These are phyloP conservation scores for Eucalyptus cladocalyx DNA, from an alignment of 345 rosid species.

Conservation along the genomic window DNA sequence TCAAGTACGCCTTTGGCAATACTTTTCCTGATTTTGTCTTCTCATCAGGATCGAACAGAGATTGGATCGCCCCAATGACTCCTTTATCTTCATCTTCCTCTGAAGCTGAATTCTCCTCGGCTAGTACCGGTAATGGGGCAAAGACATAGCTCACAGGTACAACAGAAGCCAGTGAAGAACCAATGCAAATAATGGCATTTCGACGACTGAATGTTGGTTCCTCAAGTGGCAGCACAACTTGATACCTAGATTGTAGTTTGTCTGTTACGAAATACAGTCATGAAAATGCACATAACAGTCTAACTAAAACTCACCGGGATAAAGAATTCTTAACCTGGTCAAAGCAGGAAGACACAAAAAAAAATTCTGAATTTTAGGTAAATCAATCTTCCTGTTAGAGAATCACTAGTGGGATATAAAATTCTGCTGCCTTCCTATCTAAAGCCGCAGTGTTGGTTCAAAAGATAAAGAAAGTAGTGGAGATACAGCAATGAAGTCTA, in stretches of 20 bases:
- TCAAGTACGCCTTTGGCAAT: constrained; percentile 83
- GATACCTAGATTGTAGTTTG: constrained; percentile 9
- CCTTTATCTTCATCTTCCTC: constrained; percentile 41
- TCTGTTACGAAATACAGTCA: constrained; percentile 6
- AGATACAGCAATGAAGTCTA: not conserved
- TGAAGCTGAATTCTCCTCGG: constrained; percentile 11
- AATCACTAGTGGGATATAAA: not conserved
- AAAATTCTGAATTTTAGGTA: not conserved
- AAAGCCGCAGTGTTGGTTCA: not conserved
- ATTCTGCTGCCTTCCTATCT: not conserved
- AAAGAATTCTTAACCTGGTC: not conserved
- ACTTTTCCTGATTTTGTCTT: constrained; percentile 64
- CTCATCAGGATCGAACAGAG: constrained; percentile 73
- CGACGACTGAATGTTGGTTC: constrained; percentile 20
- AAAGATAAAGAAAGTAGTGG: not conserved
- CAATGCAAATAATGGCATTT: not conserved
- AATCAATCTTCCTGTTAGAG: not conserved
- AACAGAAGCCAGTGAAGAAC: constrained; percentile 16
- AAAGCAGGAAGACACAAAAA: not conserved
- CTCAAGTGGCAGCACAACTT: not conserved
- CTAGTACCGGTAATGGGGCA: constrained; percentile 16
- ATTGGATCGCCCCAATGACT: constrained; percentile 45
- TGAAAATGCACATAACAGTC: not conserved
- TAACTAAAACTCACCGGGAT: not conserved
- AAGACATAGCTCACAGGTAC: constrained; percentile 6